Percentiles rank a stretch among this genome's conserved stretches.
These are phyloP conservation scores for Lactarius pseudohatsudake DNA, from an alignment of 768 basidiomycete genomes.

Conservation along the genomic window DNA sequence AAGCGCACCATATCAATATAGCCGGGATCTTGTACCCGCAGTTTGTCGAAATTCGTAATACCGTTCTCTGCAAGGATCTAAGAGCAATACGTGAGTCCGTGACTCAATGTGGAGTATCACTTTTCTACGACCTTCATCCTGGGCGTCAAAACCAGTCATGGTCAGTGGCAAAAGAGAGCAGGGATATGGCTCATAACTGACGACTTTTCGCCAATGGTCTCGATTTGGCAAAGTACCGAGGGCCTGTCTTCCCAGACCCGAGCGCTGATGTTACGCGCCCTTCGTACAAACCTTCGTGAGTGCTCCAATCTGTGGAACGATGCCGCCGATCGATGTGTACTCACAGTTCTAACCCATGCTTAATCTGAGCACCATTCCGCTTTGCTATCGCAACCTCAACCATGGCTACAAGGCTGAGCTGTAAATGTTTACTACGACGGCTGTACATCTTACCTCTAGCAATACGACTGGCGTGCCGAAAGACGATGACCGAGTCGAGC, in stretches of 20 bases:
- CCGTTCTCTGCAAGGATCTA: slow-evolving; percentile 77
- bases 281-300: slow-evolving; percentile 32
- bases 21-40: slow-evolving; percentile 56
- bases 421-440: background rate
- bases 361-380: slow-evolving; percentile 63
- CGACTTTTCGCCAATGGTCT: slow-evolving; percentile 93
- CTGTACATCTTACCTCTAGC: slow-evolving; percentile 54
- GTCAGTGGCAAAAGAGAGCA: background rate
- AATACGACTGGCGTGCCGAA: slow-evolving; percentile 75
- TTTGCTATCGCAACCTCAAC: slow-evolving; percentile 74
- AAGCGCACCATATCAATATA: slow-evolving; percentile 60
- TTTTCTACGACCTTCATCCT: slow-evolving; percentile 32
- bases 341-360: slow-evolving; percentile 74
- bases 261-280: slow-evolving; percentile 73
- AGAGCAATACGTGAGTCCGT: slow-evolving; percentile 5
- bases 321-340: slow-evolving; percentile 30
- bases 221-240: slow-evolving; percentile 80
- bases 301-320: background rate
- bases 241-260: slow-evolving; percentile 93
- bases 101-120: slow-evolving; percentile 29
- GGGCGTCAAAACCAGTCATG: background rate
- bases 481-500: slow-evolving; percentile 67
- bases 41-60: slow-evolving; percentile 56
- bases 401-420: slow-evolving; percentile 49
- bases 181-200: slow-evolving; percentile 40